Evolutionary conservation across 2,329 filamentous ascomycete species (phyloP).

Genomic region (Ilyonectria mors-panacis): DNA sequence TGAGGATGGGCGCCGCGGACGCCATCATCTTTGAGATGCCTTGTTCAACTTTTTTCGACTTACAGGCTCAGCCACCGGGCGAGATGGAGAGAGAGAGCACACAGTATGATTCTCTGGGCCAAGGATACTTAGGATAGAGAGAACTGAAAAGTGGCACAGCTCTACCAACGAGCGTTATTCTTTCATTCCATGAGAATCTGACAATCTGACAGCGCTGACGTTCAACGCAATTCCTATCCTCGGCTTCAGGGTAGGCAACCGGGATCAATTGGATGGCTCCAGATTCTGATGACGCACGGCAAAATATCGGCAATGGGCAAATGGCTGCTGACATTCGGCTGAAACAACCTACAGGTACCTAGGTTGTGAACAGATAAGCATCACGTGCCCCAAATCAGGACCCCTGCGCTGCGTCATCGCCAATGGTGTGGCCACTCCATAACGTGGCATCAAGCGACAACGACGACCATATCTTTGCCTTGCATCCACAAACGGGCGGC

Average conservation of each 20-base stretch:
- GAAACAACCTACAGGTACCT: constrained; percentile 3
- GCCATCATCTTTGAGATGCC: constrained; percentile 21
- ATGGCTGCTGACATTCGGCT: background rate
- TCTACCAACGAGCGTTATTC: background rate
- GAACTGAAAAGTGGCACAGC: no score
- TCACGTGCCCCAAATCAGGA: constrained; percentile 42
- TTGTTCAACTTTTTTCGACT: background rate
- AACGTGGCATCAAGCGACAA: constrained; percentile 49
- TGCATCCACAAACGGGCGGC: constrained; percentile 32
- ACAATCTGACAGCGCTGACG: constrained; percentile 6
- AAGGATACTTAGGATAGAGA: background rate
- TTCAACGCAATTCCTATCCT: background rate
- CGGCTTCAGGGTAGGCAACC: constrained; percentile 38
- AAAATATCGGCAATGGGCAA: constrained; percentile 31
- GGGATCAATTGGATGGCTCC: background rate
- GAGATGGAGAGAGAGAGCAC: background rate
- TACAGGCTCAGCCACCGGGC: background rate
- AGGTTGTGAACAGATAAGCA: constrained; percentile 17
- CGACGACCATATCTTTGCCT: constrained; percentile 27
- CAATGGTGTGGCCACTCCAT: constrained; percentile 41
- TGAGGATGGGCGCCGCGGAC: constrained; percentile 37
- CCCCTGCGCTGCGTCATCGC: constrained; percentile 48
- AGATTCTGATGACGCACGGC: constrained; percentile 29
- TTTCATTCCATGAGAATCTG: background rate
- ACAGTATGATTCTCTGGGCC: background rate